Conservation (phyloP, 345 rosid species). For the Rhodamnia rubescens region DNA sequence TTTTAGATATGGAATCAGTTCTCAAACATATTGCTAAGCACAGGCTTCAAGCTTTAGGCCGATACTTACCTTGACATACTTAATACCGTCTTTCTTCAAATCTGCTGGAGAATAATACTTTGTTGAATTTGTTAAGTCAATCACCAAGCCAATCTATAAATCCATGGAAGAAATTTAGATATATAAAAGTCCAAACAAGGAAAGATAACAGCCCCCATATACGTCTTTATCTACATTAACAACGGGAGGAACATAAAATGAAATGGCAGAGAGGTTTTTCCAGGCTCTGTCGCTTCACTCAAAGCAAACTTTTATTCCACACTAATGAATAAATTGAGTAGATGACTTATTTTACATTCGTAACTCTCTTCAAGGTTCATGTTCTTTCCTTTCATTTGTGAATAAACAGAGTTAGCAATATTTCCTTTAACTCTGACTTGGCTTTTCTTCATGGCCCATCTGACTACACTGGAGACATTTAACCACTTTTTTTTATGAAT, state of each 20-base stretch:
- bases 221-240: background rate
- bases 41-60: background rate
- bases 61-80: conserved; percentile 73
- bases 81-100: conserved; percentile 80
- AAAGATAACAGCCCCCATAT: background rate
- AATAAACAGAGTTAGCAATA: background rate
- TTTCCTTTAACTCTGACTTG: background rate
- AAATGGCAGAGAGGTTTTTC: background rate
- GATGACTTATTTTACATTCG: background rate
- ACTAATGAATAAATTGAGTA: background rate
- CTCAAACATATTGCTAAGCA: background rate
- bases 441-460: background rate
- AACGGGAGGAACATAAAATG: background rate
- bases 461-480: background rate
- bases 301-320: background rate
- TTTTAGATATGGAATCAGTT: background rate
- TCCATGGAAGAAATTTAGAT: background rate
- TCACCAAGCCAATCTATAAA: conserved; percentile 90
- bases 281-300: background rate
- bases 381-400: background rate
- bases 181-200: background rate
- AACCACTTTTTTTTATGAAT: background rate
- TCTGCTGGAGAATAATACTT: conserved; percentile 72
- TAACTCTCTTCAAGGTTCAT: background rate
- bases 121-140: conserved; percentile 92